Conservation (phyloP, 257 asterid genomes). For the Ballota nigra region DNA sequence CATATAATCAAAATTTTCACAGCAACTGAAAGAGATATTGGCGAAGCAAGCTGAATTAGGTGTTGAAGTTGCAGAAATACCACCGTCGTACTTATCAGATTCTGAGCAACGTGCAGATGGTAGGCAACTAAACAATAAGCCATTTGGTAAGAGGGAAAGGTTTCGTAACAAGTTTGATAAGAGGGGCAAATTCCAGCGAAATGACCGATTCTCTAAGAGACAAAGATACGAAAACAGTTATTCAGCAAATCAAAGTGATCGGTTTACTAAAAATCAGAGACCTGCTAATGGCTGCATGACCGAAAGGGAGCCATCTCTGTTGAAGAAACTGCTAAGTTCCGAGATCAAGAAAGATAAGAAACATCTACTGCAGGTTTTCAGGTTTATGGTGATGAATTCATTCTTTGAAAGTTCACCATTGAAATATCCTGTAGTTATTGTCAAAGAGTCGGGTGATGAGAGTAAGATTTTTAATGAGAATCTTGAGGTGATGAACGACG, state of each 20-base stretch:
- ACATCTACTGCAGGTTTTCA: constrained; percentile 69
- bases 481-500: constrained; percentile 17
- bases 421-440: constrained; percentile 55
- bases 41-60: constrained; percentile 97
- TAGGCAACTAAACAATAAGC: constrained; percentile 32
- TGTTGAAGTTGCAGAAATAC: constrained; percentile 93
- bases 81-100: constrained; percentile 70
- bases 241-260: constrained; percentile 35
- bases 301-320: constrained; percentile 58
- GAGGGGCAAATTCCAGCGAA: constrained; percentile 50
- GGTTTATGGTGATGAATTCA: constrained; percentile 83
- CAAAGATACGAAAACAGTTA: constrained; percentile 29
- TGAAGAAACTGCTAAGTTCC: constrained; percentile 64
- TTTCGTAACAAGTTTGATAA: constrained; percentile 56
- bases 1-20: constrained; percentile 19
- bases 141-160: constrained; percentile 45
- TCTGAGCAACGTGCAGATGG: constrained; percentile 48
- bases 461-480: constrained; percentile 26
- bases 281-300: constrained; percentile 17
- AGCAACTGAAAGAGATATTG: constrained; percentile 91
- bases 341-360: constrained; percentile 72
- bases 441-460: constrained; percentile 46
- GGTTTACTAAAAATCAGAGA: constrained; percentile 28
- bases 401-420: constrained; percentile 57
- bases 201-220: constrained; percentile 42